Evolutionary conservation across 202 grass and related monocot species (phyloP), one percentile per base, ranked within the genome.

Genomic region (Brachypodium distachyon): DNA sequence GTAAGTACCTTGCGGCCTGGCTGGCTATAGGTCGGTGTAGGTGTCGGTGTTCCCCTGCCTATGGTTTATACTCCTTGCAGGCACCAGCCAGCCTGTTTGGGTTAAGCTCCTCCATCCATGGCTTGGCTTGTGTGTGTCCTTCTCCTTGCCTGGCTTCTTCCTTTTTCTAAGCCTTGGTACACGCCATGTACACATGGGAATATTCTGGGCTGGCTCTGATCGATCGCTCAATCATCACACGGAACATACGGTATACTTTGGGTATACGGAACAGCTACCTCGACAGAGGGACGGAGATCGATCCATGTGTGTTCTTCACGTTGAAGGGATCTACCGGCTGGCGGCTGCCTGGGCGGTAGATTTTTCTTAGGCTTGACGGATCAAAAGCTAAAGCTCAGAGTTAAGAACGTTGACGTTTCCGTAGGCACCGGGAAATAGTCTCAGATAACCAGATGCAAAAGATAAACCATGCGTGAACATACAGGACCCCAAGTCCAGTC

Each of bases 1-100:
- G 61, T 7, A 27, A 18, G 19, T 61, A 47, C 44, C 34, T 54
- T 9, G 40, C 43, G 75, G 70, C 47, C 70, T 41, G 54, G 54
- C 74, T 46, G 26, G 51, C 51, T 54, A 22, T 23, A n/a, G 33
- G 41, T 41, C 47, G 42, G 38, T 39, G 21, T 61, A 50, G 76
- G 63, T 85, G 86, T 88, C 86, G 81, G 86, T 85, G 86, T 58
- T 66, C 73, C n/a, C 18, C 46, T 1, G 14, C 19, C 6, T 27
- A 27, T n/a, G 49, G 57, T 18, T 84, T 74, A 53, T 80, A n/a
- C n/a, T n/a, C 50, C 86, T 81, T 88, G n/a, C 86, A 88, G 81
- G 86, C 86, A 88, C 84, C 86, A 77, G 64, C 86, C 56, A 62
- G 39, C 32, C 41, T 52, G 52, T 66, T 69, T 58, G 64, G 44